phyloP scores from a whole-genome alignment of 2,329 filamentous ascomycete genomes.

The Aspergillus viridinutans region DNA sequence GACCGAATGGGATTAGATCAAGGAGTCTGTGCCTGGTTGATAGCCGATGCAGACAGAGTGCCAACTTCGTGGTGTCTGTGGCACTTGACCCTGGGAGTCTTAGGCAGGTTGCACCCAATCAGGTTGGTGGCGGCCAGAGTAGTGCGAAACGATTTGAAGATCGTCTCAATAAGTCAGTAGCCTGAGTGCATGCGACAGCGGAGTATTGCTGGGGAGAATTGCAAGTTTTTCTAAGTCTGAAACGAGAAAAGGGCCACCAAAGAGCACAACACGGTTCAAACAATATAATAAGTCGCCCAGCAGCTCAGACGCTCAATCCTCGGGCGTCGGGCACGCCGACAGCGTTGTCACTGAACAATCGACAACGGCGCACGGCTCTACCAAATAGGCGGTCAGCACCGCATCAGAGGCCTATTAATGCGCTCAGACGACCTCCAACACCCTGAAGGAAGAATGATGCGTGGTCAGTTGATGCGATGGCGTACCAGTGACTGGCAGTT shows the following conservation, averaged over 20 bases:
- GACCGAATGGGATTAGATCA: constrained; percentile 14
- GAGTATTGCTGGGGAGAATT: neutral
- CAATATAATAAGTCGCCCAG: neutral
- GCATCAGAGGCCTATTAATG: neutral
- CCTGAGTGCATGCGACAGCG: constrained; percentile 5
- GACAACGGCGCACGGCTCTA: constrained; percentile 1
- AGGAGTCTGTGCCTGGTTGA: constrained; percentile 4
- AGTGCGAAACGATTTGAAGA: constrained; percentile 1
- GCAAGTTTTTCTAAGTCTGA: neutral
- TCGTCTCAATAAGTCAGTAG: neutral
- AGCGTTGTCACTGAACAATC: neutral
- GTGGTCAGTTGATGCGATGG: neutral
- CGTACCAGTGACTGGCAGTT: neutral
- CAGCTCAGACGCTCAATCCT: constrained; percentile 7
- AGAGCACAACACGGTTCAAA: neutral
- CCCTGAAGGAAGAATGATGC: neutral
- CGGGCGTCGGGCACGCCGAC: constrained; percentile 20
- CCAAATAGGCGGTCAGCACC: neutral
- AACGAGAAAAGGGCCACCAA: constrained; percentile 1
- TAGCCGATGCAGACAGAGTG: constrained; percentile 20
- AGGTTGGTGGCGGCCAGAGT: constrained; percentile 6
- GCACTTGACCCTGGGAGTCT: constrained; percentile 14
- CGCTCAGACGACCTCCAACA: neutral
- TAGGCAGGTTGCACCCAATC: constrained; percentile 18
- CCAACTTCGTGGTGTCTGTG: constrained; percentile 17